These are phyloP conservation scores for Nadsonia fulvescens DNA, from an alignment of 805 yeast species.

Conservation along the genomic window DNA sequence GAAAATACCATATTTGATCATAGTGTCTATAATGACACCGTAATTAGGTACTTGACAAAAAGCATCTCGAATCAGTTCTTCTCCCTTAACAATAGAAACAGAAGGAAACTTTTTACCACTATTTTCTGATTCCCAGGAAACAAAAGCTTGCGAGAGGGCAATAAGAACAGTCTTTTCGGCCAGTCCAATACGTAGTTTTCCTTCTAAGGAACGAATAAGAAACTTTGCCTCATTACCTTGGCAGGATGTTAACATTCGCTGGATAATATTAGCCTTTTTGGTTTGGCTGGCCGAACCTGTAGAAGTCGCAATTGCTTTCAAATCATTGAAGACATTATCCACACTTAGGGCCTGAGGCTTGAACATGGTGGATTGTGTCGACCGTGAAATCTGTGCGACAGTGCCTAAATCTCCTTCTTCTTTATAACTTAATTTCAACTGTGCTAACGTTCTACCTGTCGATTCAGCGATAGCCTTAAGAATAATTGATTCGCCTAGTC, in stretches of 20 bases:
- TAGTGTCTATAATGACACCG: constrained; percentile 51
- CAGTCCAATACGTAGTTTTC: constrained; percentile 79
- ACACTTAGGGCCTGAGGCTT: constrained; percentile 71
- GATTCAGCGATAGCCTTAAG: constrained; percentile 81
- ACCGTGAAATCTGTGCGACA: constrained; percentile 70
- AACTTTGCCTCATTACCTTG: constrained; percentile 79
- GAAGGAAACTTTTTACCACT: constrained; percentile 18
- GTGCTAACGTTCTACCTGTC: constrained; percentile 62
- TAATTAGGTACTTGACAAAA: constrained; percentile 85
- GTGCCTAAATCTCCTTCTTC: constrained; percentile 79
- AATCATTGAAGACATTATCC: constrained; percentile 49
- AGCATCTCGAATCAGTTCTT: constrained; percentile 65
- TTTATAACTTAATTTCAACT: constrained; percentile 56
- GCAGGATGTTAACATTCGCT: constrained; percentile 71
- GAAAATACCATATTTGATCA: constrained; percentile 49
- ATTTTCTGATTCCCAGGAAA: constrained; percentile 34
- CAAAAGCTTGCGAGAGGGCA: constrained; percentile 69
- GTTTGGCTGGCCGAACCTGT: constrained; percentile 73
- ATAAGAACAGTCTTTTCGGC: constrained; percentile 86
- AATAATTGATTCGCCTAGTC: constrained; percentile 77
- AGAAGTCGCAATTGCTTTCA: constrained; percentile 58
- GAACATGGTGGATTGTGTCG: constrained; percentile 83
- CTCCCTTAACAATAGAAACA: constrained; percentile 43
- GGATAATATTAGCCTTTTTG: constrained; percentile 61
- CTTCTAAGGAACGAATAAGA: constrained; percentile 76